Base-by-base conservation (phyloP, 345 rosid species). In the Linum usitatissimum region DNA sequence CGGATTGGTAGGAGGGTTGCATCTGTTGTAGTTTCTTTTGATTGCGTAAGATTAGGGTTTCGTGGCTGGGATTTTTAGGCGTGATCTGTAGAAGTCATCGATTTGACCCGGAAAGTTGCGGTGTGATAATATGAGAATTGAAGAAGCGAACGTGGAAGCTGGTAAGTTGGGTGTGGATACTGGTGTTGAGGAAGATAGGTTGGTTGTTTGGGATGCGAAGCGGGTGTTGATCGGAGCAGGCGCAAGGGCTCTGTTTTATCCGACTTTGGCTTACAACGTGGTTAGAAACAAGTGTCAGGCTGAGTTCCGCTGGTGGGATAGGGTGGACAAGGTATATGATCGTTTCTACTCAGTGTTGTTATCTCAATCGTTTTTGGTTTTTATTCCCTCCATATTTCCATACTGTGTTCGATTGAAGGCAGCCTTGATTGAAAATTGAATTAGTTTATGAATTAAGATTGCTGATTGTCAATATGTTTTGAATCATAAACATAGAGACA, bases 241-340 rank as follows among this genome's bases (percentile, higher is more conserved):
- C 17, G 97, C 99, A 63, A 88, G 99, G 65, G 88, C 87, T 0
- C 69, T 93, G 80, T 93, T 90, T 74, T 93, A 90, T 73, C 96
- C 97, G 0, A 93, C 99, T 9, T 61, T 93, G 73, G 36, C 87
- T 45, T 93, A 90, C 80, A 93, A 93, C 78, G 89, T 90, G 73
- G 86, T 93, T 61, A 87, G 99, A 81, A 93, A 93, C 76, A 88
- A 75, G 84, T 61, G 86, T 53, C 86, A 90, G 81, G 3, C 90
- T 3, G 99, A 90, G 67, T 93, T 93, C 71, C 86, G 87, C 5
- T 93, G 99, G 99, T 93, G 99, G 99, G 97, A 93, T 73, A 73
- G 90, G 34, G 86, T 90, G 3, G 87, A 78, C 21, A 79, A 90
- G 97, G 99, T 93, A 84, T 68, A 2, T 23, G 66, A 10, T 7